Evolutionary conservation across 192 early-diverging fungal genomes (phyloP).

Genomic region (Jimgerdemannia lactiflua): DNA sequence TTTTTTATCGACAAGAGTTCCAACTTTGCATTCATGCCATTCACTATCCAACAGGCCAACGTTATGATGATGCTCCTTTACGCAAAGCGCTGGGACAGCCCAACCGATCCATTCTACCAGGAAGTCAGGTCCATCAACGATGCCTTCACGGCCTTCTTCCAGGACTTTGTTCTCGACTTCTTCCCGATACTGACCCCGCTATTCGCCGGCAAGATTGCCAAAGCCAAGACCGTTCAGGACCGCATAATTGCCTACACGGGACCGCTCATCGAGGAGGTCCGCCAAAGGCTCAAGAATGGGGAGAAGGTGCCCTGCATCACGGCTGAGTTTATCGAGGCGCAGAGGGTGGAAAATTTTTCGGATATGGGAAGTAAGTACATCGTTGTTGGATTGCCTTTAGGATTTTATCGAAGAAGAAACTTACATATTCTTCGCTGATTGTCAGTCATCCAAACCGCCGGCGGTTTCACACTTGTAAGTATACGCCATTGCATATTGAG

Average conservation of each 20-base stretch:
- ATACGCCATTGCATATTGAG: background rate
- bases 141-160: background rate
- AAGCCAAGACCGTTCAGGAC: background rate
- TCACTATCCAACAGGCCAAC: background rate
- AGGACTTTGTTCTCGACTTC: background rate
- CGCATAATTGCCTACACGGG: background rate
- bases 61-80: background rate
- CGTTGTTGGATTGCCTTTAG: too few species aligned
- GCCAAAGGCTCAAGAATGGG: background rate
- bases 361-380: too few species aligned
- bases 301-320: background rate
- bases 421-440: background rate
- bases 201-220: background rate
- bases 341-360: background rate
- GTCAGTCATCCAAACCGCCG: background rate
- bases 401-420: too few species aligned
- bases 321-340: background rate
- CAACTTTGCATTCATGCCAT: background rate
- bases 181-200: background rate
- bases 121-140: background rate
- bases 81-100: background rate
- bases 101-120: background rate
- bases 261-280: background rate
- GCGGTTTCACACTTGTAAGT: background rate
- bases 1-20: background rate